Conservation (phyloP, 2,329 filamentous ascomycete species). For the Sphaerulina vaccinii region DNA sequence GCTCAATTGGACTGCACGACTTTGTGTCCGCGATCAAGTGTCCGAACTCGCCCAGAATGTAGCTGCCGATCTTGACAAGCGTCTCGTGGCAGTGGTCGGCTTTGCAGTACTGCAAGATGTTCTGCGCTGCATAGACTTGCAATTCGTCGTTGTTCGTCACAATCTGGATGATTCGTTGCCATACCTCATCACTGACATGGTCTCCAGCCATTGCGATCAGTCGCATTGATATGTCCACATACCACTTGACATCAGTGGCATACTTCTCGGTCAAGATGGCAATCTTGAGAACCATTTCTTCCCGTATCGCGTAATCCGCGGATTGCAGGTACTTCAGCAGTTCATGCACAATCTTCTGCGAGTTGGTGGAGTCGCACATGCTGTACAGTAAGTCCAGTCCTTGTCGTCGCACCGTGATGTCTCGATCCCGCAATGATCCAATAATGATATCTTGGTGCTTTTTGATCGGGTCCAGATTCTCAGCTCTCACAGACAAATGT, state of each 20-base stretch:
- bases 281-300: slow-evolving; percentile 99
- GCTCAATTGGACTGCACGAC: slow-evolving; percentile 93
- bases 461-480: slow-evolving; percentile 95
- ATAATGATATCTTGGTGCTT: slow-evolving; percentile 96
- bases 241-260: slow-evolving; percentile 97
- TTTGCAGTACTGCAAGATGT: slow-evolving; percentile 88
- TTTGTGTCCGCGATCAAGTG: slow-evolving; percentile 91
- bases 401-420: slow-evolving; percentile 95
- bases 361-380: slow-evolving; percentile 98
- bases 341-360: slow-evolving; percentile 88
- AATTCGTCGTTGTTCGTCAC: slow-evolving; percentile 99
- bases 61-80: slow-evolving; percentile 94
- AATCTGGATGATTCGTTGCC: slow-evolving; percentile 98
- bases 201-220: slow-evolving; percentile 96
- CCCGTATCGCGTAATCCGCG: slow-evolving; percentile 94
- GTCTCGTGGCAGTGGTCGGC: slow-evolving; percentile 94
- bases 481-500: slow-evolving; percentile 87
- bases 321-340: slow-evolving; percentile 92
- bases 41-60: slow-evolving; percentile 93
- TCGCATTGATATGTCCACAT: slow-evolving; percentile 93
- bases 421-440: slow-evolving; percentile 86
- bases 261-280: slow-evolving; percentile 98
- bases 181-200: slow-evolving; percentile 97
- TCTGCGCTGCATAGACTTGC: slow-evolving; percentile 92
- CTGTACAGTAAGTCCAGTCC: slow-evolving; percentile 95